Base-by-base conservation (phyloP, 1,284 basidiomycete genomes). In the Ceraceosorus guamensis region DNA sequence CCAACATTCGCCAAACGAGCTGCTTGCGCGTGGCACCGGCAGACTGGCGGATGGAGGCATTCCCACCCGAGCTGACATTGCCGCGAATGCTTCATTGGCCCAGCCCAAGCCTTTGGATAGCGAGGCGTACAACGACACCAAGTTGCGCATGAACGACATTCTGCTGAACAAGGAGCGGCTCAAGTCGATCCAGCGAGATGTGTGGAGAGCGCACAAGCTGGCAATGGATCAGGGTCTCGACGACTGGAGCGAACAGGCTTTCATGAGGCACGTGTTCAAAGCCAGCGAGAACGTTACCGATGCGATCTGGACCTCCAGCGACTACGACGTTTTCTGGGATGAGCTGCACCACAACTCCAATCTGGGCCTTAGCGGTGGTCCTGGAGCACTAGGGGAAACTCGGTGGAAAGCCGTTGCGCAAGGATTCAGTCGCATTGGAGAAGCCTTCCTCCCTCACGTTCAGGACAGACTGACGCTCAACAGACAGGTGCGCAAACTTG, bases 401-500 rank as follows among this genome's bases (percentile, higher is more conserved):
- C 10, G 4, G 18, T 67, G 65, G 67, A 48, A 63, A 46, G 63
- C 65, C 14, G 62, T 67, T 54, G 67, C 67, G 54, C 64, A 57
- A 44, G 67, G 67, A 43, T 48, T 67, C 7, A 63, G 48, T 41
- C 61, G 57, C 16, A 53, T 69, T 8, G 53, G 63, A 7, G 57
- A 59, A 39, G 67, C 67, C 35, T 69, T 54, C 16, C 62, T 60
- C 31, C 34, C 24, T 13, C 24, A 48, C 18, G 41, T 43, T 16
- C 13, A 43, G 41, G 41, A 43, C 16, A 43, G 41, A 16, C 41
- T 43, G 13, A 43, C 41, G 41, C 41, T 43, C 41, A 43, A 43
- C 16, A 13, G 41, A 13, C 41, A 43, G 41, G 41, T 43, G 13
- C 41, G 41, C 41, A 43, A 43, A 16, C 41, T 48, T 18, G 47